These are phyloP conservation scores for Alternaria sp. DNA, from an alignment of 2,329 filamentous ascomycete species.

Conservation along the genomic window DNA sequence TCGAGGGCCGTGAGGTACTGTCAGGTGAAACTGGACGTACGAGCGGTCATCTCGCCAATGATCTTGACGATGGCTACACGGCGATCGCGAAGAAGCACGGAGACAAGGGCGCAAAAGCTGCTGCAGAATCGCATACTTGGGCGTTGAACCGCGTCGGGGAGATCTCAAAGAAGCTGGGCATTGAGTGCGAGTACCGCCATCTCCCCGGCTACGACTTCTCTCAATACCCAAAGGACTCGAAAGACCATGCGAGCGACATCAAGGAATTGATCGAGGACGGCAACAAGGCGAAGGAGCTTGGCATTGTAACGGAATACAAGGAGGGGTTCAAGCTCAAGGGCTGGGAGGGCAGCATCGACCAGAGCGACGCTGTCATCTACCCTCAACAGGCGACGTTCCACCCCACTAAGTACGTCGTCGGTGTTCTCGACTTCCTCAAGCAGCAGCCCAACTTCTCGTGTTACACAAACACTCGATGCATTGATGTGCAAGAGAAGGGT, in stretches of 20 bases:
- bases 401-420: slow-evolving; percentile 64
- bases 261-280: slow-evolving; percentile 58
- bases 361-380: slow-evolving; percentile 61
- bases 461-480: slow-evolving; percentile 62
- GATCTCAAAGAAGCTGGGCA: slow-evolving; percentile 58
- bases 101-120: slow-evolving; percentile 57
- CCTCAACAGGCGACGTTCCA: slow-evolving; percentile 64
- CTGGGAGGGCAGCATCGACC: slow-evolving; percentile 62
- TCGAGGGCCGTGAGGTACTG: slow-evolving; percentile 65
- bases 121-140: slow-evolving; percentile 65
- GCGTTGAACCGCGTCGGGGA: slow-evolving; percentile 63
- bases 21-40: slow-evolving; percentile 65
- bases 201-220: slow-evolving; percentile 62
- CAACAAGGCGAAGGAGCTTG: slow-evolving; percentile 55
- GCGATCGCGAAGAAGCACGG: slow-evolving; percentile 64
- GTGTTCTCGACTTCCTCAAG: slow-evolving; percentile 62
- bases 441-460: slow-evolving; percentile 63
- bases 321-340: slow-evolving; percentile 60
- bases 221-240: slow-evolving; percentile 55
- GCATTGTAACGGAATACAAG: slow-evolving; percentile 55
- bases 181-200: slow-evolving; percentile 66
- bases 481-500: slow-evolving; percentile 60
- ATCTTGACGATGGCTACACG: slow-evolving; percentile 63
- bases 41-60: slow-evolving; percentile 63
- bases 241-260: slow-evolving; percentile 58